These are phyloP conservation scores for Rheum nobile DNA, from an alignment of 148 eudicot genomes.

Conservation along the genomic window DNA sequence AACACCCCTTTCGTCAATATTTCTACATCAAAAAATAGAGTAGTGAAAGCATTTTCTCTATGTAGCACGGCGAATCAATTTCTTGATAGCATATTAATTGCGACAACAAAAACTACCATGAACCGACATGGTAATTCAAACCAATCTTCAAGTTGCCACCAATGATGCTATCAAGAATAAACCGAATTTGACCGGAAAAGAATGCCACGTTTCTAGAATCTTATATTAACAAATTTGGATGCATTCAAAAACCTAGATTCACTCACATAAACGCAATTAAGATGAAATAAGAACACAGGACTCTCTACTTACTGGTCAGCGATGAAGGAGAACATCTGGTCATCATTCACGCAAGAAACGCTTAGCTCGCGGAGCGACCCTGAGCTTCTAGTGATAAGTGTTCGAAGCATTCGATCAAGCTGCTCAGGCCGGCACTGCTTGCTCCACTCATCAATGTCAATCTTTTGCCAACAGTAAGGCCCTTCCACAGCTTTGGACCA, in stretches of 20 bases:
- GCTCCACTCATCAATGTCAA: conserved; percentile 64
- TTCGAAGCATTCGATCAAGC: conserved; percentile 45
- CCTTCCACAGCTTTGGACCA: conserved; percentile 56
- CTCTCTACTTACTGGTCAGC: conserved; percentile 40
- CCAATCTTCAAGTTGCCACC: neutral
- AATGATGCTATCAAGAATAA: neutral
- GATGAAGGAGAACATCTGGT: conserved; percentile 43
- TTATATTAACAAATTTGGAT: neutral
- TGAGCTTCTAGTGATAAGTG: conserved; percentile 42
- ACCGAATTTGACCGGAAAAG: neutral
- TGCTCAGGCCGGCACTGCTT: conserved; percentile 22
- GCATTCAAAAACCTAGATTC: neutral
- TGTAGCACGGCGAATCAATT: neutral
- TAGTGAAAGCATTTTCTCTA: neutral
- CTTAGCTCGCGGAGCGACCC: conserved; percentile 46
- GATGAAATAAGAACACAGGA: neutral
- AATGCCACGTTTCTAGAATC: neutral
- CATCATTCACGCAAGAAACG: conserved; percentile 44
- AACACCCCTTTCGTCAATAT: neutral
- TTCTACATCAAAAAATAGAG: neutral
- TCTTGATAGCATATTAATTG: neutral
- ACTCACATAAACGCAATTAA: neutral
- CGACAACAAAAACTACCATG: neutral
- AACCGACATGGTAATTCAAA: neutral
- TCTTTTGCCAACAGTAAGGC: conserved; percentile 78